phyloP scores from a whole-genome alignment of 768 basidiomycete species.

The Russula lepida region DNA sequence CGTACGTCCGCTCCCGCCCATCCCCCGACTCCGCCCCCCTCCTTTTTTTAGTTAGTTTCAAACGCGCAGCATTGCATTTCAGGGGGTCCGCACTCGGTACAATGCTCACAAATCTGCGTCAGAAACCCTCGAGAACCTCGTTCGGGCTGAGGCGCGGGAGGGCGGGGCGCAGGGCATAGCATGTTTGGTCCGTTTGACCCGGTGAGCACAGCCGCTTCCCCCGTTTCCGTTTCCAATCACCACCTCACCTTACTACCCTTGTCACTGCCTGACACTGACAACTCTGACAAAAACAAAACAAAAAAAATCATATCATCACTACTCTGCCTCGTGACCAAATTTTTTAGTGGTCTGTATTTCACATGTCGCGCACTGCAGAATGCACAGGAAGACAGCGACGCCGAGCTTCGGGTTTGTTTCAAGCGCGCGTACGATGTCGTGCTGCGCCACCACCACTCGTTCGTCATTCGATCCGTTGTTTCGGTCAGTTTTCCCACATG shows the following conservation, averaged over 20 bases:
- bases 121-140: conserved; percentile 52
- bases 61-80: not conserved
- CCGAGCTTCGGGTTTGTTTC: conserved; percentile 62
- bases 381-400: conserved; percentile 44
- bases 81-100: conserved; percentile 61
- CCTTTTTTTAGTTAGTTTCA: not conserved
- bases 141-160: conserved; percentile 41
- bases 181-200: conserved; percentile 56
- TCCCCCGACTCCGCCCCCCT: not conserved
- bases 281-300: no score
- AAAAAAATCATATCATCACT: not conserved
- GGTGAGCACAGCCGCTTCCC: conserved; percentile 38
- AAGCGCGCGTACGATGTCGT: conserved; percentile 62
- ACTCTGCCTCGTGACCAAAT: not conserved
- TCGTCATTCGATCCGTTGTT: conserved; percentile 57
- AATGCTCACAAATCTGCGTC: conserved; percentile 37
- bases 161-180: conserved; percentile 43
- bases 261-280: conserved; percentile 5
- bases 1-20: conserved; percentile 32
- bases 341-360: conserved; percentile 53
- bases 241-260: not conserved
- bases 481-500: conserved; percentile 41
- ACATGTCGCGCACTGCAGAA: conserved; percentile 60
- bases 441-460: conserved; percentile 56
- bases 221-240: not conserved